Base-by-base conservation (phyloP, 2,329 filamentous ascomycete species). In the Curvularia sp. region DNA sequence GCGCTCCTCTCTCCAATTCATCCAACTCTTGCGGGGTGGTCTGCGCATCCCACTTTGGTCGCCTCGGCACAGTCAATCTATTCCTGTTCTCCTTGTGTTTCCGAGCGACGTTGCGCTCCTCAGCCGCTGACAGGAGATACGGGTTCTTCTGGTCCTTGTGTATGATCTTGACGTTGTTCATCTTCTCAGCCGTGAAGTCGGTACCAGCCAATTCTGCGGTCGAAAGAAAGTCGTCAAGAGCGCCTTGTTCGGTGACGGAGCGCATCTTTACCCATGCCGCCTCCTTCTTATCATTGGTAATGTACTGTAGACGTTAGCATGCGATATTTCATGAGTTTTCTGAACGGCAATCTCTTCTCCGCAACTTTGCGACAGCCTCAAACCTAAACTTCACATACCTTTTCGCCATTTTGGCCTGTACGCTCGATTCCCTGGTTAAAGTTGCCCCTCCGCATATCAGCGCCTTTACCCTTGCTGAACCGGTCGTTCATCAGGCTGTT, bases 261-360 rank as follows among this genome's bases (percentile, higher is more conserved):
- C 94, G 92, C 95, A 99, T 98, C 84, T 98, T 99, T 75, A 98
- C 92, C 93, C 93, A 99, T 68, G 92, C 86, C 35, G 94, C 95
- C 81, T 98, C 93, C 76, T 96, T 89, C 69, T 88, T 89, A 65
- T 91, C 89, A 76, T 96, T 97, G 49, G 92, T 95, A 70, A 98
- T 88, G 77, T 99, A 99, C 83, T 90, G 70, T 18, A 63, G 20
- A 61, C 66, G 38, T 71, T 54, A 72, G 73, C 73, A 77, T 49
- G 22, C 72, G 76, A 46, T 39, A 0, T 12, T 1, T 1, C n/a
- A 28, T 39, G 15, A 41, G 15, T 10, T 22, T 13, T 53, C 3
- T n/a, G 28, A 24, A 15, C 48, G 7, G 46, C 2, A 33, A 22
- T 30, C 42, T 8, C 15, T 9, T 18, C 28, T 43, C 9, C 26